Evolutionary conservation across 2,329 filamentous ascomycete species (phyloP).

Genomic region (Pseudocercospora ulei): DNA sequence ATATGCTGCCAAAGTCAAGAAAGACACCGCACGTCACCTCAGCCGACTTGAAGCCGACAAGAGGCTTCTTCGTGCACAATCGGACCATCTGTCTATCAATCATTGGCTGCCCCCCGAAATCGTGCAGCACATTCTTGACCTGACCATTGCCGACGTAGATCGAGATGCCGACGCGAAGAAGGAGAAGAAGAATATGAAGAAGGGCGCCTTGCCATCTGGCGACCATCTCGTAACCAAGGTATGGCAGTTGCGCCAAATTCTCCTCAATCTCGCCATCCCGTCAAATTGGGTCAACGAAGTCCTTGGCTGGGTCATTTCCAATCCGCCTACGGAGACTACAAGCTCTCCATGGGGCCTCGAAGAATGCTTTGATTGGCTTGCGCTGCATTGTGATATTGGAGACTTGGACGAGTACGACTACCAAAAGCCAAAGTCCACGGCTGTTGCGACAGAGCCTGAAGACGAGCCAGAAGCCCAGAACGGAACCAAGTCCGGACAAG

Average conservation of each 20-base stretch:
- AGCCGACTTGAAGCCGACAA: slow-evolving; percentile 74
- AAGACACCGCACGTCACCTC: slow-evolving; percentile 68
- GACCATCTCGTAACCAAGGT: slow-evolving; percentile 70
- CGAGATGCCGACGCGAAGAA: slow-evolving; percentile 33
- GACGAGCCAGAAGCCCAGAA: slow-evolving; percentile 10
- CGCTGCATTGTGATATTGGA: slow-evolving; percentile 54
- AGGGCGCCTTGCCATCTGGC: slow-evolving; percentile 49
- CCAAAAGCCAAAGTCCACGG: slow-evolving; percentile 23
- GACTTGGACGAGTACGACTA: slow-evolving; percentile 33
- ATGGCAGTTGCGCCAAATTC: slow-evolving; percentile 71
- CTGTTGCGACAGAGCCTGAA: slow-evolving; percentile 4
- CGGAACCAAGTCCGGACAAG: slow-evolving; percentile 6
- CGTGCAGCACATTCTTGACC: slow-evolving; percentile 63
- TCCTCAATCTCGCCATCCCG: slow-evolving; percentile 60
- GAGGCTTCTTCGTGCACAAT: slow-evolving; percentile 68
- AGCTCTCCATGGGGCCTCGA: slow-evolving; percentile 66
- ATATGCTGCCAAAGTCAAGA: slow-evolving; percentile 64
- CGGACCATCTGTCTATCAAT: slow-evolving; percentile 59
- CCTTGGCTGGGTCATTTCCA: slow-evolving; percentile 50
- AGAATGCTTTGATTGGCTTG: slow-evolving; percentile 81
- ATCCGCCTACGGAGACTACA: slow-evolving; percentile 45
- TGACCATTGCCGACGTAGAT: slow-evolving; percentile 54
- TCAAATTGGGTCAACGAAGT: slow-evolving; percentile 53
- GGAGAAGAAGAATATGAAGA: too few species aligned
- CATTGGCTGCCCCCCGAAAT: slow-evolving; percentile 76